Conservation (phyloP, 192 early-diverging fungal species). For the Gaertneriomyces semiglobifer region DNA sequence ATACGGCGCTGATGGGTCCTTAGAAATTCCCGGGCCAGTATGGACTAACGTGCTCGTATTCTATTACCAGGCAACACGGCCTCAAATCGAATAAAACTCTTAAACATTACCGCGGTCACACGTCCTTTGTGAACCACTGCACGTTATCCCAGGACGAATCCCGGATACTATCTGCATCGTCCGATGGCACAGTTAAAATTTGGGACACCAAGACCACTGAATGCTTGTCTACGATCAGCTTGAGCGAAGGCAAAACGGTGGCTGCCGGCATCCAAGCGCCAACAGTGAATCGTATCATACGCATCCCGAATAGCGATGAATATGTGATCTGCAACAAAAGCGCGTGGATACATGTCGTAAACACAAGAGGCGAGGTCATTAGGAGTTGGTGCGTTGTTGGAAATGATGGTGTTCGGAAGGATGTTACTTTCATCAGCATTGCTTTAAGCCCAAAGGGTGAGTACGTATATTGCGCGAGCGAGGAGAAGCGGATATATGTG, state of each 20-base stretch:
- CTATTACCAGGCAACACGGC: constrained; percentile 53
- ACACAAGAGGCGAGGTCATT: constrained; percentile 51
- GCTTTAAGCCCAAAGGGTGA: constrained; percentile 75
- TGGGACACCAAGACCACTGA: constrained; percentile 82
- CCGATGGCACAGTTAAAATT: constrained; percentile 87
- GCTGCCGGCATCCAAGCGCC: constrained; percentile 35
- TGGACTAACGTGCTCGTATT: constrained; percentile 42
- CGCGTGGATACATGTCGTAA: constrained; percentile 67
- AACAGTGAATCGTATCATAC: constrained; percentile 57
- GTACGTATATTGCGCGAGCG: constrained; percentile 73
- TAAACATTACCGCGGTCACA: constrained; percentile 89
- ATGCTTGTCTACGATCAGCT: constrained; percentile 62
- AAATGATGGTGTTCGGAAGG: not conserved
- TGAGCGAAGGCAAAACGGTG: constrained; percentile 53
- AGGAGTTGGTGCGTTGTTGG: not conserved
- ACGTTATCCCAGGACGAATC: constrained; percentile 68
- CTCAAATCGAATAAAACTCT: constrained; percentile 89
- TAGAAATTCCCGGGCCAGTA: not conserved
- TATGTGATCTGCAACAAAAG: constrained; percentile 79
- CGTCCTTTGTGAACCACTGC: constrained; percentile 80
- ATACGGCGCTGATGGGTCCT: not conserved
- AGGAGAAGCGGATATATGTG: constrained; percentile 64
- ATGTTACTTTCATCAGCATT: constrained; percentile 50
- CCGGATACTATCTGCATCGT: constrained; percentile 72
- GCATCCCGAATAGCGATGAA: constrained; percentile 61